A percentile compares a stretch with the other conserved stretches of the same genome.
Evolutionary conservation across 441 rosid species (phyloP).

Genomic region (Pelargonium fulgidum): DNA sequence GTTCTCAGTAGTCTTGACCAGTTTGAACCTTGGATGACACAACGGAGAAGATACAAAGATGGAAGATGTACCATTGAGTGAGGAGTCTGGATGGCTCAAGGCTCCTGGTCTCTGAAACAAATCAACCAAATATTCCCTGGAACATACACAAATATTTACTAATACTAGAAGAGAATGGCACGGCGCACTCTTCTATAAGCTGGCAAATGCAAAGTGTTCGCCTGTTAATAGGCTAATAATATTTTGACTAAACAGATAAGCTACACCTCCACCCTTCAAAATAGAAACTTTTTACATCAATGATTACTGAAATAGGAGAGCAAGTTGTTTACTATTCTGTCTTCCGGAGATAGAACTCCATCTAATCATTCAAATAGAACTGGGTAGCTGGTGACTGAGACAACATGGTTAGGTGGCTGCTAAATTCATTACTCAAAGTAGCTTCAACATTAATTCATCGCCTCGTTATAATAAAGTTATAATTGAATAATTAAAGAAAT

Average conservation of each 20-base stretch:
- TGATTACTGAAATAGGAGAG: not conserved
- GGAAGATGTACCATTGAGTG: slow-evolving; percentile 35
- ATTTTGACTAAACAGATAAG: not conserved
- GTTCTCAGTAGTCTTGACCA: slow-evolving; percentile 23
- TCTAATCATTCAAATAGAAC: too few species aligned
- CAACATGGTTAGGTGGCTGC: too few species aligned
- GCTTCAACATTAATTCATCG: too few species aligned
- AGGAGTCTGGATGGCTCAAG: slow-evolving; percentile 38
- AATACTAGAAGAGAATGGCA: not conserved
- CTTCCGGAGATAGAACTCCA: too few species aligned
- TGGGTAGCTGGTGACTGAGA: too few species aligned
- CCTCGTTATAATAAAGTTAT: too few species aligned
- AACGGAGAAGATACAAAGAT: slow-evolving; percentile 35
- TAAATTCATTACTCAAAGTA: too few species aligned
- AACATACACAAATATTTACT: slow-evolving; percentile 19
- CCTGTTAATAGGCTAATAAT: not conserved
- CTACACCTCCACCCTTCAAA: not conserved
- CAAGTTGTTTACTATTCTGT: not conserved
- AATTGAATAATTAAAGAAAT: too few species aligned
- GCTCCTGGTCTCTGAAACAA: slow-evolving; percentile 38
- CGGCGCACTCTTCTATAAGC: not conserved
- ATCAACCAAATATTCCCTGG: slow-evolving; percentile 48
- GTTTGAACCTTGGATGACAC: slow-evolving; percentile 35
- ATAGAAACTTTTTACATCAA: not conserved
- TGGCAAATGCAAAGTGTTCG: not conserved